Evolutionary conservation across 768 basidiomycete genomes (phyloP).

Genomic region (Boletus patriciae): DNA sequence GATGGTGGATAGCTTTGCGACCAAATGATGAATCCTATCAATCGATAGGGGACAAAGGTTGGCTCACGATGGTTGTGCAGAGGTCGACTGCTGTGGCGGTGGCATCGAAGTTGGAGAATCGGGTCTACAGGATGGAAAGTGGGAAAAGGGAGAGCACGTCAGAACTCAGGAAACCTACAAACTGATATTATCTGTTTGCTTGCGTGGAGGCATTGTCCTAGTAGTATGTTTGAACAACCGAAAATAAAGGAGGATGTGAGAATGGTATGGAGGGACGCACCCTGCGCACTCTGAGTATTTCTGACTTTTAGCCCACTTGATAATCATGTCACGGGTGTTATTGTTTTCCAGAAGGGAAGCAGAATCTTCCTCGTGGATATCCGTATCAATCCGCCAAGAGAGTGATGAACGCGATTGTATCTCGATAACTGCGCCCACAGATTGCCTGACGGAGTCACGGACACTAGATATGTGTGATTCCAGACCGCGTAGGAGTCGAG

Average conservation of each 20-base stretch:
- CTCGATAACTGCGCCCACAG: background rate
- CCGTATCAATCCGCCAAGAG: slow-evolving; percentile 12
- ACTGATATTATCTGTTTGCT: background rate
- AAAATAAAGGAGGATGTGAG: too few relatives aligned
- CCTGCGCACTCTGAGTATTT: background rate
- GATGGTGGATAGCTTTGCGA: background rate
- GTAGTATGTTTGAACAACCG: background rate
- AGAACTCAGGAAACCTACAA: background rate
- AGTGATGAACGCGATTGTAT: background rate
- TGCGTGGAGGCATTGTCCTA: background rate
- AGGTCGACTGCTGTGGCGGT: background rate
- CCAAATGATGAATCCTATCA: background rate
- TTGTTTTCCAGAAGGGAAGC: background rate
- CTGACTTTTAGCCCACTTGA: slow-evolving; percentile 1
- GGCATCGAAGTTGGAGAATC: background rate
- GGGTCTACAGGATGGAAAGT: background rate
- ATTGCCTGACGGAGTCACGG: background rate
- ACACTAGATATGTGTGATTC: background rate
- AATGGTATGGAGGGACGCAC: background rate
- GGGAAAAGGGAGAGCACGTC: background rate
- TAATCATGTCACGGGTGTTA: background rate
- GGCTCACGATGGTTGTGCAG: slow-evolving; percentile 1
- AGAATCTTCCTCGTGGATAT: background rate
- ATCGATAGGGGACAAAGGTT: background rate
- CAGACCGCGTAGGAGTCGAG: background rate